Percentiles rank a stretch among this genome's conserved stretches.
These are phyloP conservation scores for Micromonas commoda DNA, from an alignment of 139 green algal species.

Conservation along the genomic window DNA sequence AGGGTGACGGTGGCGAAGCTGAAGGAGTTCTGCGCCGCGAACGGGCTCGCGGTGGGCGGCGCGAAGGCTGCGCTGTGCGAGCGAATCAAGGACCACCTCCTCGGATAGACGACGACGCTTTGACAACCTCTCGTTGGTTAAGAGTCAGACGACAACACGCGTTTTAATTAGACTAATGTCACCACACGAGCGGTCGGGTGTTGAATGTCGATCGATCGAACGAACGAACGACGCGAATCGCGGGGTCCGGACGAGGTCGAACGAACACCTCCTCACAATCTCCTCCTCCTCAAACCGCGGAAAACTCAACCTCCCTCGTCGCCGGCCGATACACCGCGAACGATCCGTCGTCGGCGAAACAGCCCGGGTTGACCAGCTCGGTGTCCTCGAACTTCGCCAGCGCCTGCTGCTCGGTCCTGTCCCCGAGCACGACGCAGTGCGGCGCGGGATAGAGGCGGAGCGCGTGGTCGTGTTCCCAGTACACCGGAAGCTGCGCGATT, in stretches of 20 bases:
- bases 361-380: conserved; percentile 69
- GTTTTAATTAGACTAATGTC: no score
- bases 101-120: neutral
- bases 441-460: conserved; percentile 80
- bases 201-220: neutral
- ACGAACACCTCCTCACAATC: no score
- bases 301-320: conserved; percentile 46
- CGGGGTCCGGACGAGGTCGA: no score
- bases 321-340: conserved; percentile 61
- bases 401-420: conserved; percentile 43
- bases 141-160: no score
- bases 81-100: neutral
- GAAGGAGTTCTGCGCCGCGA: neutral
- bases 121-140: no score
- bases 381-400: conserved; percentile 50
- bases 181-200: no score
- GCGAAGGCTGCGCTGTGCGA: neutral
- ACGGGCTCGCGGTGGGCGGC: neutral
- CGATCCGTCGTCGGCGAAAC: conserved; percentile 40
- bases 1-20: neutral
- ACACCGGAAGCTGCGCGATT: conserved; percentile 66
- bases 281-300: conserved; percentile 31
- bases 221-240: no score
- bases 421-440: conserved; percentile 69
- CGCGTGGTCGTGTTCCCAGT: conserved; percentile 71